These are phyloP conservation scores for Fusarium proliferatum DNA, from an alignment of 2,329 filamentous ascomycete genomes.

Conservation along the genomic window DNA sequence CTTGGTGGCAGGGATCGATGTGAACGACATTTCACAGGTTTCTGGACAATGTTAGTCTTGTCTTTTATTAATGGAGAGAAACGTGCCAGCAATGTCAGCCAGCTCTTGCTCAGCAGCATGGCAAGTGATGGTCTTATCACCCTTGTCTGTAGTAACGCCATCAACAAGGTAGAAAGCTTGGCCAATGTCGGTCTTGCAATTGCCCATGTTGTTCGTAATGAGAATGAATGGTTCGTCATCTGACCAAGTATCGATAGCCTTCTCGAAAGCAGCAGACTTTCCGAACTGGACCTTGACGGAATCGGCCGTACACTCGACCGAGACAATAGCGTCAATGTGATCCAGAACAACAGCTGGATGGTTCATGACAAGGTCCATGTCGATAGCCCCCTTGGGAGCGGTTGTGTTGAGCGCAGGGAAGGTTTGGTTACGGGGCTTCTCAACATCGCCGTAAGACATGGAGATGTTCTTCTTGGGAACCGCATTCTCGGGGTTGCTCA, in stretches of 20 bases:
- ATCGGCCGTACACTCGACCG: not conserved
- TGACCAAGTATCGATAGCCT: not conserved
- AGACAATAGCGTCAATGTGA: slow-evolving; percentile 7
- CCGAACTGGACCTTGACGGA: not conserved
- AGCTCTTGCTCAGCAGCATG: not conserved
- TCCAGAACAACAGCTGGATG: slow-evolving; percentile 17
- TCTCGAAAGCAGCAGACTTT: slow-evolving; percentile 1
- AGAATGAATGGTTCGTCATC: not conserved
- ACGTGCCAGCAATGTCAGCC: slow-evolving; percentile 8
- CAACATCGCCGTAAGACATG: slow-evolving; percentile 9
- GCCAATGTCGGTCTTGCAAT: slow-evolving; percentile 1
- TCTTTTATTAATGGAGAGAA: accelerated
- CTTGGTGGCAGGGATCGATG: slow-evolving; percentile 6
- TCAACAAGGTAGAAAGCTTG: slow-evolving; percentile 16
- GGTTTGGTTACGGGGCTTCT: slow-evolving; percentile 5
- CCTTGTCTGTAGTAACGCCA: not conserved
- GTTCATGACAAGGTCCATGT: slow-evolving; percentile 18
- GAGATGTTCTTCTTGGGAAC: slow-evolving; percentile 11
- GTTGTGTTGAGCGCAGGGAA: not conserved
- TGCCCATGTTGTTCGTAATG: slow-evolving; percentile 7
- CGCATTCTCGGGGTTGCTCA: slow-evolving; percentile 5
- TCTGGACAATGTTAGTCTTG: not conserved
- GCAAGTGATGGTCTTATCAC: slow-evolving; percentile 3
- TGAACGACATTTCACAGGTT: slow-evolving; percentile 22
- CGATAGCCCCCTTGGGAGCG: not conserved